These are phyloP conservation scores for Flaveria robusta DNA, from an alignment of 129 eudicot genomes.

Conservation along the genomic window DNA sequence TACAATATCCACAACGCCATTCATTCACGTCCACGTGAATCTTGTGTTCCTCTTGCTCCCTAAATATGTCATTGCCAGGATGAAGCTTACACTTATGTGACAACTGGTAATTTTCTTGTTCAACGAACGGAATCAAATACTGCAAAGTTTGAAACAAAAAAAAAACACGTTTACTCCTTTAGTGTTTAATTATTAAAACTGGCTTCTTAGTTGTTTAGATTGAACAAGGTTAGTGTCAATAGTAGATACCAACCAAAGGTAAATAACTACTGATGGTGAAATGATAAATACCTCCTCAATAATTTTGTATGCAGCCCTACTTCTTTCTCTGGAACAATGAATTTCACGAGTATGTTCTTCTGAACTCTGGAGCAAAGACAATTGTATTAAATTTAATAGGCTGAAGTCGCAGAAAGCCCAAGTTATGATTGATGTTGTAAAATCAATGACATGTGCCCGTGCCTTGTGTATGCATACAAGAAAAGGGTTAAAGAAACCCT, in stretches of 20 bases:
- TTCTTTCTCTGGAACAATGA: slow-evolving; percentile 97
- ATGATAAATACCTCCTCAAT: slow-evolving; percentile 67
- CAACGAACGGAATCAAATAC: slow-evolving; percentile 93
- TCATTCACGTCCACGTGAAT: slow-evolving; percentile 84
- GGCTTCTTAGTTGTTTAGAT: neutral
- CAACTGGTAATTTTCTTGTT: slow-evolving; percentile 64
- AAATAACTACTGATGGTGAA: neutral
- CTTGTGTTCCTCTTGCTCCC: slow-evolving; percentile 95
- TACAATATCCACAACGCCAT: slow-evolving; percentile 97
- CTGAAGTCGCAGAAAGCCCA: neutral
- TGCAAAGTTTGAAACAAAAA: slow-evolving; percentile 36
- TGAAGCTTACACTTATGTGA: slow-evolving; percentile 76
- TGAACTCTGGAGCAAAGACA: slow-evolving; percentile 38
- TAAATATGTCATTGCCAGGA: slow-evolving; percentile 73
- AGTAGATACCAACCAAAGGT: slow-evolving; percentile 2
- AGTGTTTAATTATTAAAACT: neutral
- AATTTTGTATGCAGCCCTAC: slow-evolving; percentile 77
- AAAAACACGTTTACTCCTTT: slow-evolving; percentile 3
- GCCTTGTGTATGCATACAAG: slow-evolving; percentile 8
- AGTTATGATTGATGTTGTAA: neutral
- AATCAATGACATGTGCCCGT: neutral
- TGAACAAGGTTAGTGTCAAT: neutral
- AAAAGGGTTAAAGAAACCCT: neutral
- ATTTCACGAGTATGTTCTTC: slow-evolving; percentile 55
- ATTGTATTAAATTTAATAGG: slow-evolving; percentile 1